Base-by-base conservation (phyloP, 176 grass and related monocot species). In the Echinochloa phyllopogon region DNA sequence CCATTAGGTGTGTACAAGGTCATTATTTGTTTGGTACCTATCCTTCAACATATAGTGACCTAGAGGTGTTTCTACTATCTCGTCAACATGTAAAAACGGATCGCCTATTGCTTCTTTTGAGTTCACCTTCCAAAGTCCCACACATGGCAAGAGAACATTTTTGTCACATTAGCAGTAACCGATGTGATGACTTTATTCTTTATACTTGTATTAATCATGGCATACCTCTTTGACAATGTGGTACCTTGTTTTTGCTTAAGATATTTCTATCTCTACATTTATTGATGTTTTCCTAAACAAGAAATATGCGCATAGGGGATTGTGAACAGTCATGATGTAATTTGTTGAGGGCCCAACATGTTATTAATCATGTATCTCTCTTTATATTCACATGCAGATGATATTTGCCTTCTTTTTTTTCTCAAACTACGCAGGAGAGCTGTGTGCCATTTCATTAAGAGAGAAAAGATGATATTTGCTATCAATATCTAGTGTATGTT, bases 221-320 rank as follows among this genome's bases (percentile, higher is more conserved):
- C 24, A 83, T 72, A 78, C n/a, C n/a, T 76, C 24, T 20, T 3
- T 56, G 24, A 57, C 24, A 15, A 27, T 79, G 27, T 72, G 7
- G n/a, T 75, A 56, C 25, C 72, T 79, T 71, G 9, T 76, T 74
- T 60, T 79, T 52, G 17, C 82, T 41, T 76, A 76, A 40, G 58
- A 65, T 84, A 56, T 78, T 59, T 51, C 56, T 77, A 10, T 83
- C 50, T 87, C 71, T 82, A 76, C 48, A 47, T 80, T 20, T 58
- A 49, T 78, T 78, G 40, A 65, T 37, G 23, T 72, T 79, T 73
- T 71, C 33, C 10, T 86, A 33, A 24, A 71, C 72, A 59, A 67
- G 27, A 76, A 68, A 23, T 6, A 51, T 63, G 50, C 53, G 9
- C 0, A 6, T 59, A 59, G 37, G n/a, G 61, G 60, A 76, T 69